Conservation (phyloP, 208 protist genomes). For the Spongospora subterranea region DNA sequence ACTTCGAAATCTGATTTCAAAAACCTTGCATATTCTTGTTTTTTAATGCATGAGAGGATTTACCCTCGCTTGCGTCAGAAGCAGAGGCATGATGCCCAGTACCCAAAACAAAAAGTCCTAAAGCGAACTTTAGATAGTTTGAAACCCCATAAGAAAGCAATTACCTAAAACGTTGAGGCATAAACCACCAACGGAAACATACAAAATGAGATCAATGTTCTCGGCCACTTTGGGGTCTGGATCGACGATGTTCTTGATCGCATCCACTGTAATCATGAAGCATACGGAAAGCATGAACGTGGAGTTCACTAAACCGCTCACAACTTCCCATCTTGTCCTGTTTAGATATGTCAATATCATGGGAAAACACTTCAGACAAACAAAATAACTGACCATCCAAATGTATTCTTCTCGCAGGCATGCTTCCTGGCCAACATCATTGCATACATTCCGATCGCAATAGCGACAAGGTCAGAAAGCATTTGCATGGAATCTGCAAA, state of each 20-base stretch:
- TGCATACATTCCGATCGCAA: not conserved
- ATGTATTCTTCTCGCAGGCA: not conserved
- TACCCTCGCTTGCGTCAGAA: not conserved
- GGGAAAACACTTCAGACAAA: not conserved
- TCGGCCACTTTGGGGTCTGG: not conserved
- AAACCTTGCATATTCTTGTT: slow-evolving; percentile 51
- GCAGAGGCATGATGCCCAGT: not conserved
- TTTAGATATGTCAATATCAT: not conserved
- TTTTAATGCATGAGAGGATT: not conserved
- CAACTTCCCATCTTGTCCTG: slow-evolving; percentile 20
- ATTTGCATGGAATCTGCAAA: slow-evolving; percentile 27
- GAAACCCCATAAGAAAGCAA: not conserved
- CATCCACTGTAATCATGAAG: slow-evolving; percentile 21
- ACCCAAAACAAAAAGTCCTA: not conserved
- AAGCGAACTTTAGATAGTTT: not conserved
- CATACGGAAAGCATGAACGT: slow-evolving; percentile 45
- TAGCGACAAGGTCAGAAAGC: slow-evolving; percentile 38
- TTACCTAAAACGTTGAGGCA: not conserved
- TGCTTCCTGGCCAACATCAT: not conserved
- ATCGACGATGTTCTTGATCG: not conserved
- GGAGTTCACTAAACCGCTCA: slow-evolving; percentile 6
- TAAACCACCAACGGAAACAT: slow-evolving; percentile 12
- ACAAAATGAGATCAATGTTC: slow-evolving; percentile 21
- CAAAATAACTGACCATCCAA: not conserved
- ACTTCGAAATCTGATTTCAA: not conserved